Conservation (phyloP, 805 yeast species). For the Debaryomyces tyrocola region DNA sequence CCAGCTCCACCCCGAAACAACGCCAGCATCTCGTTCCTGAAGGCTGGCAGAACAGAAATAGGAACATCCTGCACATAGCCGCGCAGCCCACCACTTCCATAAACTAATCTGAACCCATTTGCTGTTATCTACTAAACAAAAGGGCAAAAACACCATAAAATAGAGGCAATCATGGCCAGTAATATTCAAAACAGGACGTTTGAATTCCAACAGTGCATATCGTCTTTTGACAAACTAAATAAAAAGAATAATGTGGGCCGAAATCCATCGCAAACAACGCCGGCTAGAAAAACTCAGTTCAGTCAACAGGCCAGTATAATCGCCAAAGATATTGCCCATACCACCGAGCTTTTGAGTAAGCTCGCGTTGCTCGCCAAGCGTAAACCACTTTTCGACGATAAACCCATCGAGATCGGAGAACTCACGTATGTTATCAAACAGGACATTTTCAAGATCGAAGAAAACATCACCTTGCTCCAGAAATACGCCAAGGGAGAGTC, state of each 20-base stretch:
- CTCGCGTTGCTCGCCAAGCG: conserved; percentile 84
- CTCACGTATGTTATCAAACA: conserved; percentile 85
- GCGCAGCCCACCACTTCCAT: too few relatives aligned
- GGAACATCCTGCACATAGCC: too few relatives aligned
- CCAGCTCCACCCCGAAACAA: too few relatives aligned
- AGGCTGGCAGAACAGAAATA: too few relatives aligned
- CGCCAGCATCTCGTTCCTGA: too few relatives aligned
- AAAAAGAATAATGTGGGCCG: conserved; percentile 35
- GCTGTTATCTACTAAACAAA: not conserved
- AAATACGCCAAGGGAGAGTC: conserved; percentile 47
- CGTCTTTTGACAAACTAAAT: conserved; percentile 65
- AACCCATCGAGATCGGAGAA: conserved; percentile 91
- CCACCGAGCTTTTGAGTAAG: conserved; percentile 77
- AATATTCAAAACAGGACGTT: conserved; percentile 77
- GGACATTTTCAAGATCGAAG: conserved; percentile 79
- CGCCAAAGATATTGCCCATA: conserved; percentile 85
- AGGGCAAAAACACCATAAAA: not conserved
- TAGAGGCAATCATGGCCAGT: not conserved
- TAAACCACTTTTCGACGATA: conserved; percentile 90
- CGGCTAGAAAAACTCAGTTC: conserved; percentile 33
- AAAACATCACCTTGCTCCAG: conserved; percentile 63
- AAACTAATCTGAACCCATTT: not conserved
- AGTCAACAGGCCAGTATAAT: conserved; percentile 72
- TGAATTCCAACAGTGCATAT: conserved; percentile 91
- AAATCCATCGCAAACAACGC: conserved; percentile 21